Conservation (phyloP, 1,139 yeast species). For the Yamadazyma kanchanaburiensis region DNA sequence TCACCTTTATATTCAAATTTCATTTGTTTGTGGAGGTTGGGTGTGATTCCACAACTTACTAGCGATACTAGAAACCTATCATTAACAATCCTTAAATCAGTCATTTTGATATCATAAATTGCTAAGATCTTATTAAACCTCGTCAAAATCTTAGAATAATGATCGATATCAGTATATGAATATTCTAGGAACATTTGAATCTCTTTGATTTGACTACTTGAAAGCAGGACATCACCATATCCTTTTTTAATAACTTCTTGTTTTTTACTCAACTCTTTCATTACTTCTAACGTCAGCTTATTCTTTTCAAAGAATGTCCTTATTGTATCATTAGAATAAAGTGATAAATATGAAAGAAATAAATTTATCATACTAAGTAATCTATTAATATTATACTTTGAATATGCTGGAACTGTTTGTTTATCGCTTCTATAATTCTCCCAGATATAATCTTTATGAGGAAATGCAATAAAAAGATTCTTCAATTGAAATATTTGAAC, state of each 20-base stretch:
- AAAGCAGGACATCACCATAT: slow-evolving; percentile 23
- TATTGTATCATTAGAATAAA: slow-evolving; percentile 13
- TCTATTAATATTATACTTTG: slow-evolving; percentile 42
- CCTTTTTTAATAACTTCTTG: slow-evolving; percentile 17
- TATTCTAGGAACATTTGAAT: slow-evolving; percentile 56
- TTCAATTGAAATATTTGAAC: slow-evolving; percentile 30
- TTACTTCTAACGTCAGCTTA: slow-evolving; percentile 30
- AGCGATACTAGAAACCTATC: slow-evolving; percentile 18
- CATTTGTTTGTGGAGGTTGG: slow-evolving; percentile 2
- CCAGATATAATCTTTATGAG: slow-evolving; percentile 37
- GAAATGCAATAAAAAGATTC: slow-evolving; percentile 35
- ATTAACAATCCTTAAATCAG: slow-evolving; percentile 33
- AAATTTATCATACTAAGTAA: slow-evolving; percentile 47
- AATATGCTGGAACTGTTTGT: slow-evolving; percentile 29
- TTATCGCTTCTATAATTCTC: slow-evolving; percentile 27
- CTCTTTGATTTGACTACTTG: slow-evolving; percentile 35
- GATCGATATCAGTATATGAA: slow-evolving; percentile 45
- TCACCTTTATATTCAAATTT: slow-evolving; percentile 12
- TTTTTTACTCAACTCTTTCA: slow-evolving; percentile 20
- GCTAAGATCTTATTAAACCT: slow-evolving; percentile 41
- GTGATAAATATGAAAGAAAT: slow-evolving; percentile 38
- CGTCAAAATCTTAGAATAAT: slow-evolving; percentile 26
- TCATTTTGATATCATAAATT: slow-evolving; percentile 40
- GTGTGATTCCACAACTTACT: slow-evolving; percentile 9
- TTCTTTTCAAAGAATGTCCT: slow-evolving; percentile 6